These are phyloP conservation scores for Penicillium cosmopolitanum DNA, from an alignment of 495 filamentous ascomycete species.

Conservation along the genomic window DNA sequence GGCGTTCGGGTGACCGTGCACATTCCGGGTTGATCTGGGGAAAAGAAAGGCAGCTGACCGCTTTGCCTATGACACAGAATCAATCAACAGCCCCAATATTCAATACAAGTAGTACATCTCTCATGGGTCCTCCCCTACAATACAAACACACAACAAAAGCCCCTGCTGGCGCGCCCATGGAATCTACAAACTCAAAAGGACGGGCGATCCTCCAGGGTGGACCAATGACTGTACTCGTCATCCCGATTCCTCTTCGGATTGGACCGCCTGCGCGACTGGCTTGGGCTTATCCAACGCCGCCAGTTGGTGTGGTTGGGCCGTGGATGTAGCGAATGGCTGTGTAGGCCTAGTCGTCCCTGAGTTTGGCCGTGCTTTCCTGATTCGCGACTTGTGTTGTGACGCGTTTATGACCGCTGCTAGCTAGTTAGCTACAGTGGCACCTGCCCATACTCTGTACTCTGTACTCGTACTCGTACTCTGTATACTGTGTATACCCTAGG, in stretches of 20 bases:
- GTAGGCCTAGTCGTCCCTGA: conserved; percentile 1
- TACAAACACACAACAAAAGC: conserved; percentile 4
- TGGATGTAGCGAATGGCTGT: conserved; percentile 11
- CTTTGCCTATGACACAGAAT: background rate
- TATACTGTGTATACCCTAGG: no score
- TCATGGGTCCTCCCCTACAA: background rate
- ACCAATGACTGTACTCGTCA: conserved; percentile 28
- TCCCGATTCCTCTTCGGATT: conserved; percentile 21
- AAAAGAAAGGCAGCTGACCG: background rate
- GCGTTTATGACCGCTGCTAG: background rate
- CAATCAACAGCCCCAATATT: background rate
- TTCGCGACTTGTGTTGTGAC: background rate
- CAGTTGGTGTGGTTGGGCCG: conserved; percentile 34
- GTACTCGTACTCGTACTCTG: no score
- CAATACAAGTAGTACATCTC: no score
- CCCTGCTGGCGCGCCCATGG: conserved; percentile 19
- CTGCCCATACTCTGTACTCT: no score
- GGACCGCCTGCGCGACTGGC: conserved; percentile 25
- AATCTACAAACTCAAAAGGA: conserved; percentile 28
- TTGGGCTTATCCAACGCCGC: conserved; percentile 32
- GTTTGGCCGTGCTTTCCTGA: background rate
- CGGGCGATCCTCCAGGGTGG: conserved; percentile 30
- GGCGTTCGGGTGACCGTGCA: background rate
- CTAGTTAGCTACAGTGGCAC: background rate
- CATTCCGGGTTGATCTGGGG: conserved; percentile 8